A percentile compares a stretch with the other conserved stretches of the same genome.
Evolutionary conservation across 306 rosid genomes (phyloP).

Genomic region (Gastrolobium villosum): DNA sequence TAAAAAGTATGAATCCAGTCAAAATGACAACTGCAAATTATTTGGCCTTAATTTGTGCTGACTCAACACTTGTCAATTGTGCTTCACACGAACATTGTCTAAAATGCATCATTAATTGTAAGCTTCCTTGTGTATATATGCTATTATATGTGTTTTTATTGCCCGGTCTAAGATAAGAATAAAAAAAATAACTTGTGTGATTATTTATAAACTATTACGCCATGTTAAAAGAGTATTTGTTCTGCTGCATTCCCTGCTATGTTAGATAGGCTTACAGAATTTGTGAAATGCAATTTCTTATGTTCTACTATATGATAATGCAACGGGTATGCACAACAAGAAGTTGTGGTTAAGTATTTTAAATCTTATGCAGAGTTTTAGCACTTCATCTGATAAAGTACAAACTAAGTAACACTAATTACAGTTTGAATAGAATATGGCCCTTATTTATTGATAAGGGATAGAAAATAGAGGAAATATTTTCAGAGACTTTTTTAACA

Average conservation of each 20-base stretch:
- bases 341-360: neutral
- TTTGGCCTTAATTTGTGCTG: neutral
- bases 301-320: neutral
- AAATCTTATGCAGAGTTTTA: constrained; percentile 25
- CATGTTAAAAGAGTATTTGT: constrained; percentile 1
- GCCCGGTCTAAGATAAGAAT: neutral
- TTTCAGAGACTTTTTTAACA: neutral
- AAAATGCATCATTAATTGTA: neutral
- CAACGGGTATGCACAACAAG: neutral
- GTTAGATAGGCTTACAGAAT: neutral
- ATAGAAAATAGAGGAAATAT: neutral
- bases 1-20: neutral
- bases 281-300: neutral
- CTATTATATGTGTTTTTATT: neutral
- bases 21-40: neutral
- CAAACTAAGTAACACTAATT: neutral
- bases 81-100: neutral
- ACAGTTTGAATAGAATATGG: neutral
- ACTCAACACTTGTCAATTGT: neutral
- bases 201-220: neutral
- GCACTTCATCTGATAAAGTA: constrained; percentile 8
- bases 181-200: neutral
- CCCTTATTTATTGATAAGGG: neutral
- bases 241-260: neutral
- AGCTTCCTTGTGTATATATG: neutral